Base-by-base conservation (phyloP, 495 filamentous ascomycete genomes). In the Podospora anserina region DNA sequence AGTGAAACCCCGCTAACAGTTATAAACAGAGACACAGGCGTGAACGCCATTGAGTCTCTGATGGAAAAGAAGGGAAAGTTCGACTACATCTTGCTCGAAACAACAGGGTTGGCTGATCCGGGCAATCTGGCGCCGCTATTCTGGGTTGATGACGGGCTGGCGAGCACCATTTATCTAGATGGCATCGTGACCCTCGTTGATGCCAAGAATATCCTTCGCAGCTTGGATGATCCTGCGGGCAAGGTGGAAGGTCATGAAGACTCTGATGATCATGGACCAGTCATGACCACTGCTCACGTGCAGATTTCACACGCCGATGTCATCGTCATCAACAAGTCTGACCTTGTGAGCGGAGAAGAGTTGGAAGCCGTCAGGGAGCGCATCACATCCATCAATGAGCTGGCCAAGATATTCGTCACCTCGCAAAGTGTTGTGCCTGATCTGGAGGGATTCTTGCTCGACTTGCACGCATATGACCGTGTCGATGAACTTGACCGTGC, bases 281-380 rank as follows among this genome's bases (percentile, higher is more conserved):
- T 90, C 30, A 81, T 96, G 72, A 96, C 94, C 0, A 97, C 91
- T 57, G 96, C 96, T 26, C 94, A 98, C 78, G 85, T 97, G 68
- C 95, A 99, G 72, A 96, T 98, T 55, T 96, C 92, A 2, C 94
- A 97, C 75, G 96, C 95, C n/a, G 95, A 99, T 80, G 92, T 97
- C 18, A 86, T 99, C 20, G 86, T 99, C 55, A 85, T 99, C 58
- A 99, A 98, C 79, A 99, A 99, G 77, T 83, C 87, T n/a, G 95
- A 99, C 75, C 80, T 97, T 0, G 92, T 98, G n/a, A 86, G 85
- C 16, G 73, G 81, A 0, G 78, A 86, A 13, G 88, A 96, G 69
- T 80, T 99, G 15, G 79, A 85, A 13, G 76, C 68, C 2, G 88
- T 96, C 6, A 80, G 80, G 68, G 83, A 87, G 32, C 84, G 94